phyloP scores from a whole-genome alignment of 176 grass and related monocot genomes.

The Stipa capillata region DNA sequence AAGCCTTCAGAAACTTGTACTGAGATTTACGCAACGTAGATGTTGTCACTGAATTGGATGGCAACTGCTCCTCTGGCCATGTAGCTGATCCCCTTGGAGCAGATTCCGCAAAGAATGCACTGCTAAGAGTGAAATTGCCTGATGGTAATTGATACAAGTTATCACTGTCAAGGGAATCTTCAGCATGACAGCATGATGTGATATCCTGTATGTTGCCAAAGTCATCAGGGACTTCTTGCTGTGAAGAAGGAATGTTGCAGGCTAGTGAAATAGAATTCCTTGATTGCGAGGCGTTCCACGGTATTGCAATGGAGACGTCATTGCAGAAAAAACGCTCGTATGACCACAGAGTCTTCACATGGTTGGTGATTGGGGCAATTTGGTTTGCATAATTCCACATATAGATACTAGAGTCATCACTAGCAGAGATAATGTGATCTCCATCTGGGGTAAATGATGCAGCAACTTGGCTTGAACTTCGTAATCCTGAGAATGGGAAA shows the following conservation, averaged over 20 bases:
- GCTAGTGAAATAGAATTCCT: constrained; percentile 30
- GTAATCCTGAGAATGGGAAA: constrained; percentile 31
- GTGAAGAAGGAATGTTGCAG: constrained; percentile 41
- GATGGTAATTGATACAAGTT: constrained; percentile 30
- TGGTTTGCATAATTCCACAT: constrained; percentile 63
- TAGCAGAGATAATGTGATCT: constrained; percentile 73
- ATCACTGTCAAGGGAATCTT: constrained; percentile 26
- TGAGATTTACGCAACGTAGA: constrained; percentile 56
- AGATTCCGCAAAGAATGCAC: constrained; percentile 45
- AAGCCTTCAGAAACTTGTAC: constrained; percentile 81
- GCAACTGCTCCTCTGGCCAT: constrained; percentile 93
- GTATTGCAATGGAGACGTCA: constrained; percentile 56
- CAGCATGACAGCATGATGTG: neutral
- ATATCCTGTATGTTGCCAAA: neutral
- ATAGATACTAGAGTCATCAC: constrained; percentile 63
- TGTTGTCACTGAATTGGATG: constrained; percentile 20
- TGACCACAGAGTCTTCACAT: constrained; percentile 41
- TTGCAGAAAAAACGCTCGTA: constrained; percentile 62
- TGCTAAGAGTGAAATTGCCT: constrained; percentile 50
- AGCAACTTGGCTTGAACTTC: constrained; percentile 53
- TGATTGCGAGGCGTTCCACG: constrained; percentile 52
- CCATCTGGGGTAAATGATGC: constrained; percentile 85
- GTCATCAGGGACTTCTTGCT: constrained; percentile 28
- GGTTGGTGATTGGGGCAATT: constrained; percentile 30
- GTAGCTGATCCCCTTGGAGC: constrained; percentile 52